Evolutionary conservation across 768 basidiomycete species (phyloP), one percentile per base, ranked within the genome.

Genomic region (Boletus subcaerulescens): DNA sequence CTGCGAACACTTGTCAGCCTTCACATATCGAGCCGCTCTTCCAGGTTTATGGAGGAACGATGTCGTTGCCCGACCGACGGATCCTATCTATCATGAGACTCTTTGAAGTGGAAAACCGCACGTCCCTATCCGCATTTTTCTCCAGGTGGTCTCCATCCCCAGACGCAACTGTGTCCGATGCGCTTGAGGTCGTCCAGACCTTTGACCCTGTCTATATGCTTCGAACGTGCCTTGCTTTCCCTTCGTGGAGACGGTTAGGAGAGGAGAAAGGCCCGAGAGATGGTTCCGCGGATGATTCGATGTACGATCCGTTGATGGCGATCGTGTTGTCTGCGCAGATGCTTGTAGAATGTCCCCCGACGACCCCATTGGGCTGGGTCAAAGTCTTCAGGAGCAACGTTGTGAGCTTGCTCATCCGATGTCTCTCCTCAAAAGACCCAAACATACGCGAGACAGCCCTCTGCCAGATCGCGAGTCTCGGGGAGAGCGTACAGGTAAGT

Each of bases 221-320:
- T 42, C 81, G 83, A 50, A 89, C 90, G 0, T 90, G 84, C 60
- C 74, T 86, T 18, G 71, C 76, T 17, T 95, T 87, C 63, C 93
- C 93, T 3, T 72, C 74, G 29, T 81, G 87, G 81, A 77, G 89
- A 40, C 69, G 70, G 3, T 61, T 86, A 9, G 75, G 74, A 11
- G 74, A 78, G 43, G 70, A 77, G 38, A 58, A 60, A 3, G 53
- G 62, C 3, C 45, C 61, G 10, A 59, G 58, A 22, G 64, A 70
- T 29, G 60, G 33, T 0, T 42, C 49, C 0, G 67, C 71, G 24
- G 77, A 80, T 17, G 66, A 65, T 12, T 73, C 71, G 12, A 66
- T 86, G 33, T 97, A 94, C 62, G 94, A 98, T 64, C 93, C 94
- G 9, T 65, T 86, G 1, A 91, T 95, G 69, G 64, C 92, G 14